Evolutionary conservation across 2,329 filamentous ascomycete genomes (phyloP).

Genomic region (Paramyrothecium roridum): DNA sequence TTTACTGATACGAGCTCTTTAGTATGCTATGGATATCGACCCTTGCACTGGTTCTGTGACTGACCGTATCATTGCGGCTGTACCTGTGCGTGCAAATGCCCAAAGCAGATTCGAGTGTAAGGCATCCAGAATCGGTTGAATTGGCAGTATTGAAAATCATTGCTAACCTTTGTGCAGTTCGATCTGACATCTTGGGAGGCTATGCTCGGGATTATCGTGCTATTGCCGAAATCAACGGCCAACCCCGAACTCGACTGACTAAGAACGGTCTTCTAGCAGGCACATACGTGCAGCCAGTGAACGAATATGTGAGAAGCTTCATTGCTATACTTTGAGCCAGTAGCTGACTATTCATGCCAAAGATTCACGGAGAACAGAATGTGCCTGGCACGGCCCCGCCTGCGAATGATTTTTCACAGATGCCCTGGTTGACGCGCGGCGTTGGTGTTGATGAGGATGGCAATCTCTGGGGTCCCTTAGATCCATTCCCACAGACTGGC

Average conservation of each 20-base stretch:
- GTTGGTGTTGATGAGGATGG: conserved; percentile 29
- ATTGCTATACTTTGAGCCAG: background rate
- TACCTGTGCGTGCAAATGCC: conserved; percentile 24
- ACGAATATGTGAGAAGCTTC: conserved; percentile 18
- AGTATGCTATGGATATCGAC: conserved; percentile 31
- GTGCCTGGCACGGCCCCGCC: conserved; percentile 29
- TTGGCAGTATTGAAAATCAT: too few species aligned
- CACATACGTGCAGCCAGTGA: conserved; percentile 31
- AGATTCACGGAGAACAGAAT: conserved; percentile 27
- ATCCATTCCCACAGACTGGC: conserved; percentile 33
- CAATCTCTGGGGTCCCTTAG: conserved; percentile 31
- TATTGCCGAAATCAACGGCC: conserved; percentile 27
- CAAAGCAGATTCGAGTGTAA: conserved; percentile 31
- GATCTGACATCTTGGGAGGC: conserved; percentile 24
- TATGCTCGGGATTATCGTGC: conserved; percentile 33
- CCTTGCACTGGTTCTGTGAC: conserved; percentile 30
- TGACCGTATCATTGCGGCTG: conserved; percentile 28
- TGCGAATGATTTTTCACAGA: conserved; percentile 29
- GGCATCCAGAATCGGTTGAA: too few species aligned
- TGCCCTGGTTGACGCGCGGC: conserved; percentile 30
- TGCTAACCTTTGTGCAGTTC: conserved; percentile 7
- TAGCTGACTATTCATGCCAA: background rate
- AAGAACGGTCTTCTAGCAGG: conserved; percentile 30
- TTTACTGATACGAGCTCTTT: background rate
- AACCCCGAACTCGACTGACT: conserved; percentile 22